Evolutionary conservation across 805 yeast species (phyloP), one percentile per base, ranked within the genome.

Genomic region (Schwanniomyces pseudopolymorphus): DNA sequence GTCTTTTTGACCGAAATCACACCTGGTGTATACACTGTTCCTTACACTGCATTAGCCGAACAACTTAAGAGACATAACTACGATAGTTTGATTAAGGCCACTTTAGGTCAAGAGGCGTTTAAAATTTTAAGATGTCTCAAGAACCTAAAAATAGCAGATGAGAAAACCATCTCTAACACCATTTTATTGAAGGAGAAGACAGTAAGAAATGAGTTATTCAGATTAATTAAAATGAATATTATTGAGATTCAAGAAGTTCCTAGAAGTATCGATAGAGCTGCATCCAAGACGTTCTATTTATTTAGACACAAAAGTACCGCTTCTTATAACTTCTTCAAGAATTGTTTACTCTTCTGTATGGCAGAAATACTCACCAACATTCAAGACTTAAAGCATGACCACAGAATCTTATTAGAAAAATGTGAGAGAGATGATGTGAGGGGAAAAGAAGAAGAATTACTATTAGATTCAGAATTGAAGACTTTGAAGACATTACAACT

Each of bases 201-300:
- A 31, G 87, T 90, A 7, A 76, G 97, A 46, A 81, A 84, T 33
- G 82, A 85, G 38, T 69, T 90, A 38, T 79, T 85, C 39, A 78
- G 80, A 27, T 69, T 94, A 44, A 78, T 87, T 22, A 79, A 78
- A 44, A 75, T 81, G 52, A 89, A 91, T 50, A 78, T 87, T 16
- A 70, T 91, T 16, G 96, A 92, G 60, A 77, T 91, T 31, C 98
- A 92, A 66, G 99, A 94, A 68, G 86, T 94, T 24, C 97, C 98
- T 10, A 80, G 92, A 57, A 85, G 96, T 7, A 84, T 83, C 20
- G 98, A 94, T 63, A 78, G 98, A 54, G 91, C 96, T 2, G 96
- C 97, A 0, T 83, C 88, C 35, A 82, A 96, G 54, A 85, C 97
- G 1, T 85, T 87, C 24, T 94, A 81, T 61, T 75, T 91, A 27